Evolutionary conservation across 495 filamentous ascomycete genomes (phyloP).

Genomic region (Hypoxylon fragiforme): DNA sequence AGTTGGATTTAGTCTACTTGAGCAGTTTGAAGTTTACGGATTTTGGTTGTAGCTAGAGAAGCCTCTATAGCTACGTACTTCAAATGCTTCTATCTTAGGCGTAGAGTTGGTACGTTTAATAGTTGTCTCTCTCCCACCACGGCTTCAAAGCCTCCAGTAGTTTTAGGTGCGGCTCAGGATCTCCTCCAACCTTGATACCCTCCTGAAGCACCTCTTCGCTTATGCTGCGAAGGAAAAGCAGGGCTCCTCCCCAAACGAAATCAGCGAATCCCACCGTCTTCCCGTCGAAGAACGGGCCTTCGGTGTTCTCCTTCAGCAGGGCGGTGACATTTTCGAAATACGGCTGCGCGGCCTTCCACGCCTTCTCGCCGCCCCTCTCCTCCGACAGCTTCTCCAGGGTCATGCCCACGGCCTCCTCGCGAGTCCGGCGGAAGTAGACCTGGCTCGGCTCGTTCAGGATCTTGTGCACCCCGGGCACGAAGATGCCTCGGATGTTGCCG

Average conservation of each 20-base stretch:
- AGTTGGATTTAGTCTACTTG: too few relatives aligned
- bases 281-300: slow-evolving; percentile 54
- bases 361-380: slow-evolving; percentile 40
- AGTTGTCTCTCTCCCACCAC: slow-evolving; percentile 40
- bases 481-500: slow-evolving; percentile 28
- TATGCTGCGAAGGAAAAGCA: slow-evolving; percentile 39
- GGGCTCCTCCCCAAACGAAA: slow-evolving; percentile 45
- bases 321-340: slow-evolving; percentile 45
- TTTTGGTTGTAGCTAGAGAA: too few relatives aligned
- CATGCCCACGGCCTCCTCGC: slow-evolving; percentile 47
- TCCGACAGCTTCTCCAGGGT: slow-evolving; percentile 45
- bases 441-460: slow-evolving; percentile 46
- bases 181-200: slow-evolving; percentile 40
- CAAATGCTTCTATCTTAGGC: not conserved
- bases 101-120: slow-evolving; percentile 8
- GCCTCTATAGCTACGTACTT: too few relatives aligned
- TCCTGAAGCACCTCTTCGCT: slow-evolving; percentile 41
- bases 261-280: slow-evolving; percentile 44
- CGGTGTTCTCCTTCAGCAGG: slow-evolving; percentile 52
- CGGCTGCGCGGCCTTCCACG: slow-evolving; percentile 44
- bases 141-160: slow-evolving; percentile 45
- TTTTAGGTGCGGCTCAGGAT: slow-evolving; percentile 37
- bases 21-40: too few relatives aligned
- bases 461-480: slow-evolving; percentile 41
- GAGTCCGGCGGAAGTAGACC: slow-evolving; percentile 52